Percentiles rank a stretch among this genome's conserved stretches.
phyloP scores from a whole-genome alignment of 768 basidiomycete genomes.

The Tulasnella sp. region DNA sequence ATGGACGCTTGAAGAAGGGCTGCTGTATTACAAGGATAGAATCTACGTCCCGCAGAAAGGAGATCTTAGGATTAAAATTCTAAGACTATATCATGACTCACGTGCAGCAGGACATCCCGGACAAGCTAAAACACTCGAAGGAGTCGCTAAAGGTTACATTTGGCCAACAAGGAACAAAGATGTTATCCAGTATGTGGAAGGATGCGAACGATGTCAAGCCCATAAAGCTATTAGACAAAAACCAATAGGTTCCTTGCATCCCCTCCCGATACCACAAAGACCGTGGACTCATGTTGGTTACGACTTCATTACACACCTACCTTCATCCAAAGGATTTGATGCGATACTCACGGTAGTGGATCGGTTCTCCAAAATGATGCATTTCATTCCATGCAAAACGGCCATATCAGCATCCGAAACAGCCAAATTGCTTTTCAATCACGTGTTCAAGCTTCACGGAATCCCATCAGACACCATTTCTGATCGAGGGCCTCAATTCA shows the following conservation, averaged over 20 bases:
- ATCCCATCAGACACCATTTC: background rate
- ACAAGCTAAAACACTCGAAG: constrained; percentile 20
- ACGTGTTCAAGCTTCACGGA: constrained; percentile 23
- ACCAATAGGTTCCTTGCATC: constrained; percentile 16
- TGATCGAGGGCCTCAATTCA: constrained; percentile 9
- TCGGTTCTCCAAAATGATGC: background rate
- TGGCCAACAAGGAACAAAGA: constrained; percentile 23
- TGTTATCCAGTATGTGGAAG: constrained; percentile 21
- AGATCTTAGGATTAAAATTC: constrained; percentile 17
- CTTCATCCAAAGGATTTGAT: constrained; percentile 16
- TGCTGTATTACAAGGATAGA: background rate
- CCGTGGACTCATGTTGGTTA: constrained; percentile 1
- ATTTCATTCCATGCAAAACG: constrained; percentile 1
- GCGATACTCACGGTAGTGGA: constrained; percentile 6
- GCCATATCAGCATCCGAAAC: constrained; percentile 25
- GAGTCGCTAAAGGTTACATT: constrained; percentile 22
- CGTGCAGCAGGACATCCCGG: constrained; percentile 24
- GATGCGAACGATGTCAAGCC: constrained; percentile 23
- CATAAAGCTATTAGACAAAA: background rate
- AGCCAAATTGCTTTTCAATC: constrained; percentile 28
- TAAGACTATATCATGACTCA: constrained; percentile 22
- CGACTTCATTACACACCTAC: constrained; percentile 14
- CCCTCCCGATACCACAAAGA: constrained; percentile 10
- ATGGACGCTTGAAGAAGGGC: background rate
- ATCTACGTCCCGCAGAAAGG: constrained; percentile 22